These are phyloP conservation scores for Penicillium parvum DNA, from an alignment of 495 filamentous ascomycete species.

Conservation along the genomic window DNA sequence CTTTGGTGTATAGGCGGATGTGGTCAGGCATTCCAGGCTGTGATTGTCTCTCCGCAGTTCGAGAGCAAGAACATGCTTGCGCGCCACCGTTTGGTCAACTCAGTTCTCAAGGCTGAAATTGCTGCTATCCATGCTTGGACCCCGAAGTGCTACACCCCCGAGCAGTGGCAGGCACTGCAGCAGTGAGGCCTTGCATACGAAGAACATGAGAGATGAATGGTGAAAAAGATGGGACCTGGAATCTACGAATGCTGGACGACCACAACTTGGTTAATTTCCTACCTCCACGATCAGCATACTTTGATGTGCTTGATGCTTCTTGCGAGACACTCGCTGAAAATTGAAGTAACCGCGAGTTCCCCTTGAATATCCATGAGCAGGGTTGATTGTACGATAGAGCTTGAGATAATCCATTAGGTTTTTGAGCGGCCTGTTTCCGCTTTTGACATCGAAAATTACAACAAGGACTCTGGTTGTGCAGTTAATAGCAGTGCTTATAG, in stretches of 20 bases:
- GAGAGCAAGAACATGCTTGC: constrained; percentile 81
- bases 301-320: background rate
- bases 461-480: no score
- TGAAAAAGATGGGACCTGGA: background rate
- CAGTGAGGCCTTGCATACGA: constrained; percentile 19
- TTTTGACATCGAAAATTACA: no score
- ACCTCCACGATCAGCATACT: background rate
- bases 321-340: background rate
- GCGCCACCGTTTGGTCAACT: constrained; percentile 85
- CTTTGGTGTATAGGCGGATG: constrained; percentile 65
- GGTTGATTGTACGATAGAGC: constrained; percentile 12
- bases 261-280: no score
- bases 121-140: constrained; percentile 97
- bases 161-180: constrained; percentile 79
- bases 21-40: constrained; percentile 88
- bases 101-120: constrained; percentile 85
- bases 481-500: no score
- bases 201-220: background rate
- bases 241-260: no score
- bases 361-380: background rate
- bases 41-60: constrained; percentile 87
- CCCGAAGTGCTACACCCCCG: constrained; percentile 91
- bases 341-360: constrained; percentile 8
- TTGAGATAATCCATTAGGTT: no score
- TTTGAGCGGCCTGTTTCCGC: background rate